A percentile compares a stretch with the other conserved stretches of the same genome.
phyloP scores from a whole-genome alignment of 192 early-diverging fungal species.

The Entophlyctis luteolus region DNA sequence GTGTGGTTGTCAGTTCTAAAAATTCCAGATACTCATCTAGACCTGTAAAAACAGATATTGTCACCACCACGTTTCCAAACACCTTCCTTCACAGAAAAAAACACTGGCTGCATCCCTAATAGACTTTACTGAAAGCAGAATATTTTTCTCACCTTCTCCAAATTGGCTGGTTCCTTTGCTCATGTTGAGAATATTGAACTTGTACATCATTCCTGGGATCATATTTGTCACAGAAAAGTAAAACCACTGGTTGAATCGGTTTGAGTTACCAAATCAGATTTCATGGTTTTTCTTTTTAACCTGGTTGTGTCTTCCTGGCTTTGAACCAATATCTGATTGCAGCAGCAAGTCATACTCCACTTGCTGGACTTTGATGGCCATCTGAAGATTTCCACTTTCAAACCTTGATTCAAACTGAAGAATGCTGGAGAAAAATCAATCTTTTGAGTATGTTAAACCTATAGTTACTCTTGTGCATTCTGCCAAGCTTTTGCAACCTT shows the following conservation, averaged over 20 bases:
- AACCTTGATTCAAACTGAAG: conserved; percentile 53
- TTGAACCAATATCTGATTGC: conserved; percentile 48
- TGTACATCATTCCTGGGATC: conserved; percentile 33
- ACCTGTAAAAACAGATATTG: conserved; percentile 49
- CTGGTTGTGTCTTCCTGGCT: conserved; percentile 52
- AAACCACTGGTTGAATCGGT: conserved; percentile 49
- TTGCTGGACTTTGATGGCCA: conserved; percentile 46
- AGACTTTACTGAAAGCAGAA: background rate
- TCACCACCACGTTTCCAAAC: conserved; percentile 47
- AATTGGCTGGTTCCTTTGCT: conserved; percentile 52
- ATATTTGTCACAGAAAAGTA: conserved; percentile 45
- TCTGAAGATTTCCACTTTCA: conserved; percentile 54
- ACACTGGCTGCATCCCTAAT: conserved; percentile 56
- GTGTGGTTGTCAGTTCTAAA: background rate
- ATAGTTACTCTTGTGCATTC: too few species aligned
- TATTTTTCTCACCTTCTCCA: conserved; percentile 45
- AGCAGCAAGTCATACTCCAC: conserved; percentile 50
- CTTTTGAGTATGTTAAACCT: too few species aligned
- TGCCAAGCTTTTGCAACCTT: conserved; percentile 5
- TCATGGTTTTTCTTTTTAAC: too few species aligned
- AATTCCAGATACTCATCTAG: conserved; percentile 5
- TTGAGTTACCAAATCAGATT: too few species aligned
- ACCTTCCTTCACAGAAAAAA: conserved; percentile 38
- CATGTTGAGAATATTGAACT: conserved; percentile 56
- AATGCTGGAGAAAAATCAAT: conserved; percentile 10